Base-by-base conservation (phyloP, 345 rosid genomes). In the Linum trigynum region DNA sequence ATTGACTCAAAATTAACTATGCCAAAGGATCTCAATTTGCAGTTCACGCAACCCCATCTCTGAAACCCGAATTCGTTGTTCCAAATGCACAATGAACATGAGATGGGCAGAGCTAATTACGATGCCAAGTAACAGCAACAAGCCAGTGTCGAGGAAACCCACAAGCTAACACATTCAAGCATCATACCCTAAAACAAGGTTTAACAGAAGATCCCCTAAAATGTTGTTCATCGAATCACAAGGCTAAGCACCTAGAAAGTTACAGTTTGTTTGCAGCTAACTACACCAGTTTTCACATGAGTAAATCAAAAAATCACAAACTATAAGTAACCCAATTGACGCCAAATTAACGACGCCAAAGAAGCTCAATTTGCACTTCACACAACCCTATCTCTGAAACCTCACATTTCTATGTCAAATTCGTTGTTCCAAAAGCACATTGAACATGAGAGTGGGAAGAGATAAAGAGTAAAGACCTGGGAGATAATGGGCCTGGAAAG, bases 401-500 rank as follows among this genome's bases (percentile, higher is more conserved):
- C 1, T 1, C 32, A 8, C 45, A 41, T 41, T 41, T 41, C 45
- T 0, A 23, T 23, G 32, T 23, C 9, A 41, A 8, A 41, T 4
- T 41, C 45, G 45, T 4, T 4, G 45, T 41, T 41, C 1, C 51
- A 23, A 23, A 23, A 1, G 11, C 12, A 45, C 51, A 45, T 7
- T 45, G 2, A 45, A 8, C 17, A 15, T 57, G 37, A 3, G 12
- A 5, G 2, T 9, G 55, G 39, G 17, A n/a, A 62, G 39, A 17
- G 43, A 40, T 45, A 45, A 56, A 39, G 37, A 40, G 50, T 11
- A 14, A 50, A 50, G 42, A 90, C 96, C 89, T 94, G 97, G 71
- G 85, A 80, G 37, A 90, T 78, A 50, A 90, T 66, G n/a, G 99
- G 99, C 58, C 66, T 71, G 48, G 95, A 82, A 74, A 94, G 92